Base-by-base conservation (phyloP, 2,329 filamentous ascomycete species). In the Xylaria sp. region DNA sequence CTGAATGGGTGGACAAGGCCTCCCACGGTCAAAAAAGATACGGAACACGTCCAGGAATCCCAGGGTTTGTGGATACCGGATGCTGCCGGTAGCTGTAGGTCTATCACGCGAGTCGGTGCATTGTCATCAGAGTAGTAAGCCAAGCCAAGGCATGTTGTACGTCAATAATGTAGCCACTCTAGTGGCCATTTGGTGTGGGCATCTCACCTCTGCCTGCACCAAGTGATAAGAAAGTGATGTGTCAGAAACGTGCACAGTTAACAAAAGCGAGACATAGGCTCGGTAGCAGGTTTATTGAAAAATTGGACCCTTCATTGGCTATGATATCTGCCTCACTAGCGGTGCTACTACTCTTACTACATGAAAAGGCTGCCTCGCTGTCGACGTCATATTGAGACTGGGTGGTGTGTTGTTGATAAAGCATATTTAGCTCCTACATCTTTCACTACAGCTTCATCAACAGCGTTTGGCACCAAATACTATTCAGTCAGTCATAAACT, bases 91-190 rank as follows among this genome's bases (percentile, higher is more conserved):
- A 13, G 6, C 66, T 63, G 63, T 55, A 60, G n/a, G 63, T 41
- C n/a, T 34, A 36, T 61, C 58, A 68, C 60, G 63, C 63, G 67
- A 69, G 59, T 66, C 55, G 67, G 59, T 20, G 9, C 56, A 36
- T 56, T 7, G 66, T 62, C 66, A 52, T 58, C 66, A 65, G 43
- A 43, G 18, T 59, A 46, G 46, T 62, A 61, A 63, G 58, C 66
- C n/a, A 39, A 53, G 65, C 57, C 52, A 32, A 62, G 12, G 50
- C 52, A 50, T 55, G 58, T 36, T 39, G 61, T 57, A 43, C 53
- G 43, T 30, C 43, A 39, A 57, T 56, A n/a, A n/a, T n/a, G n/a
- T n/a, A 25, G 63, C 30, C 36, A 65, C 63, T 46, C 20, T 45
- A 13, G 61, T 13, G 34, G 56, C 60, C 58, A 60, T 52, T 46